Conservation (phyloP, 78 protist species). For the Cavenderia fasciculata region DNA sequence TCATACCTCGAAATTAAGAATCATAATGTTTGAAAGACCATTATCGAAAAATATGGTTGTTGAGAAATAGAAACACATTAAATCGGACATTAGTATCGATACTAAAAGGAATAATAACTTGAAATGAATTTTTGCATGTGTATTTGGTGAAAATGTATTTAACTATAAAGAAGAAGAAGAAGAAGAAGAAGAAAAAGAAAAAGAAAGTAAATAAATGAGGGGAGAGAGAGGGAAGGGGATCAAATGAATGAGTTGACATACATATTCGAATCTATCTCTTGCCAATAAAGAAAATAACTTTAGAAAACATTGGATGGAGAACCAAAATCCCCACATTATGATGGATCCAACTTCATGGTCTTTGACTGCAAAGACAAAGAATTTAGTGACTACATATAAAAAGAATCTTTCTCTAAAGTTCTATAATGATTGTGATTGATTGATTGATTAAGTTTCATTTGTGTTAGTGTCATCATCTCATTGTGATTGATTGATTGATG, state of each 20-base stretch:
- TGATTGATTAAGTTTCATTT: no score
- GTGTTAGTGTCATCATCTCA: background rate
- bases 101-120: constrained; percentile 48
- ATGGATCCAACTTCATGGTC: constrained; percentile 26
- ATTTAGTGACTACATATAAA: constrained; percentile 63
- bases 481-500: background rate
- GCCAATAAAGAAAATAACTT: constrained; percentile 77
- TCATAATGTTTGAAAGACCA: constrained; percentile 64
- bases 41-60: constrained; percentile 23
- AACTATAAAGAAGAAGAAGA: constrained; percentile 12
- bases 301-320: constrained; percentile 70
- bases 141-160: constrained; percentile 75
- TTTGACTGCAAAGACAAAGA: constrained; percentile 76
- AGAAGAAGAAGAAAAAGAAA: background rate
- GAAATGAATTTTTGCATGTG: constrained; percentile 72
- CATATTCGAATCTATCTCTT: constrained; percentile 84
- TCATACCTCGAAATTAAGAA: constrained; percentile 74
- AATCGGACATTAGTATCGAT: constrained; percentile 28
- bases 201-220: background rate
- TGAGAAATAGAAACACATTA: constrained; percentile 62
- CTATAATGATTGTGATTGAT: constrained; percentile 31
- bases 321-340: constrained; percentile 78
- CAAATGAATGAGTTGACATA: no score
- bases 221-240: background rate
- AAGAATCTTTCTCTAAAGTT: constrained; percentile 72